Conservation (phyloP, 257 asterid genomes). For the Capsicum chinense region DNA sequence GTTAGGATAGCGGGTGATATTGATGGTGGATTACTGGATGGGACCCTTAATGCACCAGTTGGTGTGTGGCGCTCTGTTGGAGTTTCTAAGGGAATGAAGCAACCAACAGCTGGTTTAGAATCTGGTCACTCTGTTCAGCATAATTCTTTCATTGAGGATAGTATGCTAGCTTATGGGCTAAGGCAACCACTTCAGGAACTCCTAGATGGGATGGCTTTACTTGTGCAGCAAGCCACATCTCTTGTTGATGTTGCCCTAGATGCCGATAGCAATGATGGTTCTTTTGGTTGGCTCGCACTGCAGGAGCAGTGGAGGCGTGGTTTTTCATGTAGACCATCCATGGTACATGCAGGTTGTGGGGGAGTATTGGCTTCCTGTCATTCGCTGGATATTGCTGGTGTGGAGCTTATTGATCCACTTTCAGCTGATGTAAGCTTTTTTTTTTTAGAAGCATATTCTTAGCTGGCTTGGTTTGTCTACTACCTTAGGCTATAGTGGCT, state of each 20-base stretch:
- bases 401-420: constrained; percentile 97
- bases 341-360: constrained; percentile 99
- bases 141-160: constrained; percentile 87
- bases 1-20: constrained; percentile 93
- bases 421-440: constrained; percentile 75
- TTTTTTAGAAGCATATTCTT: constrained; percentile 4
- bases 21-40: constrained; percentile 83
- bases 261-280: constrained; percentile 97
- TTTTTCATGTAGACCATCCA: constrained; percentile 96
- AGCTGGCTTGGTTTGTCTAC: not conserved
- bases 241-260: constrained; percentile 96
- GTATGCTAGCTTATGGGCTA: constrained; percentile 86
- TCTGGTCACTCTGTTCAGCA: constrained; percentile 64
- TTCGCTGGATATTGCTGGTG: constrained; percentile 94
- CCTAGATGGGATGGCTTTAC: constrained; percentile 90
- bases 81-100: constrained; percentile 67
- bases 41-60: constrained; percentile 78
- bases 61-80: constrained; percentile 99
- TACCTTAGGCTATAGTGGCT: not conserved
- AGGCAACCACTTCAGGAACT: constrained; percentile 96
- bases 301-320: constrained; percentile 99
- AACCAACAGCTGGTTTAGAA: constrained; percentile 69
- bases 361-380: constrained; percentile 94
- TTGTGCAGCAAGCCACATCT: constrained; percentile 98
- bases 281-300: constrained; percentile 94